Base-by-base conservation (phyloP, 495 filamentous ascomycete genomes). In the Penicillium taxi region DNA sequence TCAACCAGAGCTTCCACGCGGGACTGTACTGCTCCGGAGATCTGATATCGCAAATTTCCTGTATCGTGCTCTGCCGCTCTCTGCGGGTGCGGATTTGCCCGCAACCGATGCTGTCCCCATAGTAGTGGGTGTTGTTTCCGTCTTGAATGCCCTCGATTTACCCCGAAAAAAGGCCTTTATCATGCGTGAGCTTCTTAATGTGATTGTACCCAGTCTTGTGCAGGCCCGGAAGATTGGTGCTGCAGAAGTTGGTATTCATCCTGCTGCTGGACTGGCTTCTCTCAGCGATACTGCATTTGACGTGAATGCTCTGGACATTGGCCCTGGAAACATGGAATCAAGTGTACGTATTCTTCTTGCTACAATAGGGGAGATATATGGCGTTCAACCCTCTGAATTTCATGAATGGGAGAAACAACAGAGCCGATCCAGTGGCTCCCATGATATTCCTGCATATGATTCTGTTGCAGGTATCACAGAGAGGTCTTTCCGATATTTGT, bases 171-270 rank as follows among this genome's bases (percentile, higher is more conserved):
- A 93, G 54, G 87, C 82, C 2, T 74, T 96, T 47, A 74, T 96
- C 2, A 66, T 94, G 41, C 79, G 81, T 44, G 89, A 96, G 50
- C 70, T 94, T 36, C 66, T 96, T 6, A 75, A 76, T n/a, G 75
- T 84, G 20, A 67, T 95, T 39, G 82, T 91, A 35, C 82, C 82
- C 37, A 85, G 81, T 1, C 66, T 98, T 19, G 81, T 94, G n/a
- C 84, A 94, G 56, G 93, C 93, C 11, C 72, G 91, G 25, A 95
- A 93, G 37, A 72, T 86, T 37, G 87, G 88, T 21, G 93, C 91
- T 35, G 91, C 93, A 13, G 91, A 96, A 47, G 81, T 90, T 39
- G 91, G 93, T 4, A 82, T 98, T 28, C 91, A 96, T 59, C 93
- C 93, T 29, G 88, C 87, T 17, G 87, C 91, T 15, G 86, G 84